Percentiles rank a stretch among this genome's conserved stretches.
Evolutionary conservation across 192 early-diverging fungal species (phyloP).

Genomic region (Phycomyces blakesleeanus): DNA sequence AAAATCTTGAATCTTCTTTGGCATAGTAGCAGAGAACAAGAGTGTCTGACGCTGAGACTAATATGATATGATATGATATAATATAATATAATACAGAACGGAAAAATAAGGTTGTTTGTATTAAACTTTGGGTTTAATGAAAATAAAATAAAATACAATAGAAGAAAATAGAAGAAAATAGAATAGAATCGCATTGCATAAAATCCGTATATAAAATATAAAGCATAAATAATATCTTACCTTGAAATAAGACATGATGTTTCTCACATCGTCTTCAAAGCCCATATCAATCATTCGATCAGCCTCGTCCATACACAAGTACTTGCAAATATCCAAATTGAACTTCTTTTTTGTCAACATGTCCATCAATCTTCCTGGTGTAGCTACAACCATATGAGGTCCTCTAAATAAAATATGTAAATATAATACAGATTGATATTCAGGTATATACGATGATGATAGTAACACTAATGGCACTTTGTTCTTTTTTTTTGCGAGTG

Average conservation of each 20-base stretch:
- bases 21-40: conserved; percentile 87
- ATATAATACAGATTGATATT: too few relatives aligned
- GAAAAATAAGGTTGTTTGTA: too few relatives aligned
- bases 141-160: too few relatives aligned
- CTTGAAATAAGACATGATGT: conserved; percentile 92
- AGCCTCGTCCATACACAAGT: conserved; percentile 95
- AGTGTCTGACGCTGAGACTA: conserved; percentile 91
- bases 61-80: neutral
- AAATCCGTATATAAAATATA: too few relatives aligned
- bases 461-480: too few relatives aligned
- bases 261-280: conserved; percentile 95
- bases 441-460: too few relatives aligned
- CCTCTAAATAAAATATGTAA: too few relatives aligned
- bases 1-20: conserved; percentile 98
- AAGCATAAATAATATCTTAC: conserved; percentile 21
- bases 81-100: too few relatives aligned
- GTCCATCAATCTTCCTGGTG: conserved; percentile 91
- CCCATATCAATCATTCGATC: conserved; percentile 99
- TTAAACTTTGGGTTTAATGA: too few relatives aligned
- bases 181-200: too few relatives aligned
- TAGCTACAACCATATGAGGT: conserved; percentile 93
- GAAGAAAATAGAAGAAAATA: too few relatives aligned
- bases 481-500: too few relatives aligned
- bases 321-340: conserved; percentile 84
- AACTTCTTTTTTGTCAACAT: conserved; percentile 86